Percentiles rank a stretch among this genome's conserved stretches.
Evolutionary conservation across 1,284 basidiomycete genomes (phyloP).

Genomic region (Chalciporus piperatoides): DNA sequence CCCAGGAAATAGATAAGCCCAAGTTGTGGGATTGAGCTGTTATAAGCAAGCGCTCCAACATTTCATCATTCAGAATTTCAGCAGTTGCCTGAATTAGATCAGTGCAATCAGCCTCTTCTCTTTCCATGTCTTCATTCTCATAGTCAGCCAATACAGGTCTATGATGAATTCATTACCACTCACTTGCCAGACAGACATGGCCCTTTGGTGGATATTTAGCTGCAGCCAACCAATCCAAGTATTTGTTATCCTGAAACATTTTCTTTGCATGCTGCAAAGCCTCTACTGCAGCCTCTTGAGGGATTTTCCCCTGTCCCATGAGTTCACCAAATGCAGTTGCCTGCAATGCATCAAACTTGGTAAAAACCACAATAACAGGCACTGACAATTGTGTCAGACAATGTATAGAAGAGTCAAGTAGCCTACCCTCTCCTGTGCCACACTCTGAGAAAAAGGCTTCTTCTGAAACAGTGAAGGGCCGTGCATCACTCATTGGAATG

Average conservation of each 20-base stretch:
- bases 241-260: not conserved
- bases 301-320: not conserved
- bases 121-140: not conserved
- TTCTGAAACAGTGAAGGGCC: conserved; percentile 11
- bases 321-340: conserved; percentile 2
- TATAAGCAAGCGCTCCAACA: not conserved
- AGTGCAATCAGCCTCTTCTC: conserved; percentile 4
- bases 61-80: conserved; percentile 4
- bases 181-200: not conserved
- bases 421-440: conserved; percentile 12
- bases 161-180: not conserved
- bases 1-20: not conserved
- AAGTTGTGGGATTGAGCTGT: conserved; percentile 6
- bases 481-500: conserved; percentile 13
- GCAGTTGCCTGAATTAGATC: not conserved
- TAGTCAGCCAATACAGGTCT: not conserved
- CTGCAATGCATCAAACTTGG: conserved; percentile 16
- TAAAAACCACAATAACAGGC: conserved; percentile 16
- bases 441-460: conserved; percentile 13
- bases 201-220: conserved; percentile 1
- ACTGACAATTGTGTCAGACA: conserved; percentile 2
- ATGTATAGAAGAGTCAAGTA: too few relatives aligned
- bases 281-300: not conserved
- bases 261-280: not conserved
- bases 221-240: not conserved